Conservation (phyloP, 2,329 filamentous ascomycete genomes). For the Tolypocladium inflatum region DNA sequence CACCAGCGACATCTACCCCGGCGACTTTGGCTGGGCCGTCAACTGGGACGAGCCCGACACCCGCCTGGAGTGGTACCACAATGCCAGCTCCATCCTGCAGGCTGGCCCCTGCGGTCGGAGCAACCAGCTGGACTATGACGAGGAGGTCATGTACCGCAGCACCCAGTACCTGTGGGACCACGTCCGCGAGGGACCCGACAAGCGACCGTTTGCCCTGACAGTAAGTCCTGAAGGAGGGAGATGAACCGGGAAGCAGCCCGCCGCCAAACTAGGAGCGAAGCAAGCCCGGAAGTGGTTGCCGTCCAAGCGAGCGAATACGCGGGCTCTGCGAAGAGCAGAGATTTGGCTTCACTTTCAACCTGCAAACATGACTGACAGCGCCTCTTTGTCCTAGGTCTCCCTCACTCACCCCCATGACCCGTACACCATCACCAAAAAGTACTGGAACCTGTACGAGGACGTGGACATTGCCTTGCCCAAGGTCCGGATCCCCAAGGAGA, state of each 20-base stretch:
- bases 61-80: slow-evolving; percentile 91
- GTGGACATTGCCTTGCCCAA: slow-evolving; percentile 80
- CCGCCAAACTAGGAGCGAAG: not conserved
- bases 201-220: slow-evolving; percentile 77
- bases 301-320: not conserved
- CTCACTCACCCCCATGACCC: slow-evolving; percentile 93
- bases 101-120: slow-evolving; percentile 81
- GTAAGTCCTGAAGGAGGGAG: slow-evolving; percentile 19
- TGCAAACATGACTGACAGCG: not conserved
- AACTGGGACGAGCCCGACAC: slow-evolving; percentile 89
- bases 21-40: slow-evolving; percentile 88
- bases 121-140: slow-evolving; percentile 93
- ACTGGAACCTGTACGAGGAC: slow-evolving; percentile 85
- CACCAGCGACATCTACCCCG: slow-evolving; percentile 93
- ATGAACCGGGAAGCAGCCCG: not conserved
- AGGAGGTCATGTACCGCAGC: slow-evolving; percentile 89
- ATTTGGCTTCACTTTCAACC: not conserved
- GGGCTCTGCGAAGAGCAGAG: not conserved
- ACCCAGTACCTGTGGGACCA: slow-evolving; percentile 87
- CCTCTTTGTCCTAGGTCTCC: slow-evolving; percentile 48
- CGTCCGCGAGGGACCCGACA: slow-evolving; percentile 65
- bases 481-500: slow-evolving; percentile 66
- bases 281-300: not conserved
- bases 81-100: slow-evolving; percentile 86
- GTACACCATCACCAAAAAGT: slow-evolving; percentile 88